These are phyloP conservation scores for Vicia faba DNA, from an alignment of 306 rosid genomes.

Conservation along the genomic window DNA sequence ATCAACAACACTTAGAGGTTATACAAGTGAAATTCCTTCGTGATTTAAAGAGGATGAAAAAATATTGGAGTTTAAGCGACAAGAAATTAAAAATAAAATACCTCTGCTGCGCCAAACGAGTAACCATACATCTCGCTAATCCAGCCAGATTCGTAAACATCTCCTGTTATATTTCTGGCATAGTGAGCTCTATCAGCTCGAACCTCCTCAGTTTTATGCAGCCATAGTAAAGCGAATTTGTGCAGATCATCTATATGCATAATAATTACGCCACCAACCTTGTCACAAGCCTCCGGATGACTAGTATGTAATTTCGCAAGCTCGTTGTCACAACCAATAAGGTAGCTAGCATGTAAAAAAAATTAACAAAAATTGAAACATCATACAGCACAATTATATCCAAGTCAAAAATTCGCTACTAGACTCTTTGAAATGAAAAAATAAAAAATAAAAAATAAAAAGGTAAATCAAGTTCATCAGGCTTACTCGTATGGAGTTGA, in stretches of 20 bases:
- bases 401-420: neutral
- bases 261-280: conserved; percentile 44
- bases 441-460: neutral
- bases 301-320: conserved; percentile 42
- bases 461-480: conserved; percentile 29
- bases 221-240: conserved; percentile 41
- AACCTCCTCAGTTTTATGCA: conserved; percentile 45
- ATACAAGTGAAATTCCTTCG: conserved; percentile 17
- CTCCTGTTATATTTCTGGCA: conserved; percentile 40
- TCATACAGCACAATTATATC: neutral
- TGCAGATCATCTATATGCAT: conserved; percentile 43
- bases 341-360: conserved; percentile 33
- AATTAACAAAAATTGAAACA: neutral
- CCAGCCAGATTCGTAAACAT: conserved; percentile 41
- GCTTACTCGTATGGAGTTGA: conserved; percentile 45
- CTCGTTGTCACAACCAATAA: conserved; percentile 41
- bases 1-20: conserved; percentile 31
- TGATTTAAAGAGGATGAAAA: neutral
- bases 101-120: conserved; percentile 42
- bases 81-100: neutral
- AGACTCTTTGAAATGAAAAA: too few species aligned
- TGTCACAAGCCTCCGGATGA: conserved; percentile 46
- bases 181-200: conserved; percentile 37
- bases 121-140: conserved; percentile 44
- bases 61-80: too few species aligned